Evolutionary conservation across 306 rosid species (phyloP), one percentile per base, ranked within the genome.

Genomic region (Lathyrus aphaca): DNA sequence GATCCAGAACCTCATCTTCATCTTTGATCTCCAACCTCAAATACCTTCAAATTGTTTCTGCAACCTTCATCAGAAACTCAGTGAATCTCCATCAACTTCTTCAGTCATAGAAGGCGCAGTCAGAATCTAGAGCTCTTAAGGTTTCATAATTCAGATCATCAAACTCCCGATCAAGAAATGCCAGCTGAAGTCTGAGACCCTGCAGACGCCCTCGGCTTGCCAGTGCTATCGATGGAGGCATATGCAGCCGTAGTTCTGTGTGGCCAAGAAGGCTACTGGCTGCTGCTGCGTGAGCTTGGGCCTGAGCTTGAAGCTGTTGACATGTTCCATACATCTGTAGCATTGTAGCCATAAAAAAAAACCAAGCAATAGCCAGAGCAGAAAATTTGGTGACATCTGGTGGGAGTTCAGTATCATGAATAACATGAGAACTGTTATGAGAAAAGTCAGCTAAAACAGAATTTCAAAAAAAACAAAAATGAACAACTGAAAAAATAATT

Each of bases 321-420:
- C 97, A 93, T 51, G 98, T 90, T 50, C 97, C 99, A 13, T 94
- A 94, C 99, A 94, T 91, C 85, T 97, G 82, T 72, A 91, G 80
- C 32, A 91, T 87, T 66, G 99, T 94, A 45, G 99, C 97, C 97
- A 88, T 88, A 94, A 66, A 82, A 94, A 94, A 78, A 94, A 97
- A 62, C 97, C 99, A 29, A 94, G 96, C 70, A 94, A 96, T 42
- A 91, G 82, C 99, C 97, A 94, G 8, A 94, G 96, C 97, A n/a
- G n/a, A n/a, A n/a, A n/a, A n/a, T n/a, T n/a, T n/a, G n/a, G n/a
- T n/a, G n/a, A n/a, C n/a, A n/a, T n/a, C n/a, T n/a, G n/a, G n/a
- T n/a, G n/a, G n/a, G n/a, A n/a, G n/a, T n/a, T n/a, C n/a, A n/a
- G n/a, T n/a, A n/a, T n/a, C n/a, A n/a, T n/a, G n/a, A n/a, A n/a